phyloP scores from a whole-genome alignment of 495 filamentous ascomycete species.

The Aspergillus conjunctus region DNA sequence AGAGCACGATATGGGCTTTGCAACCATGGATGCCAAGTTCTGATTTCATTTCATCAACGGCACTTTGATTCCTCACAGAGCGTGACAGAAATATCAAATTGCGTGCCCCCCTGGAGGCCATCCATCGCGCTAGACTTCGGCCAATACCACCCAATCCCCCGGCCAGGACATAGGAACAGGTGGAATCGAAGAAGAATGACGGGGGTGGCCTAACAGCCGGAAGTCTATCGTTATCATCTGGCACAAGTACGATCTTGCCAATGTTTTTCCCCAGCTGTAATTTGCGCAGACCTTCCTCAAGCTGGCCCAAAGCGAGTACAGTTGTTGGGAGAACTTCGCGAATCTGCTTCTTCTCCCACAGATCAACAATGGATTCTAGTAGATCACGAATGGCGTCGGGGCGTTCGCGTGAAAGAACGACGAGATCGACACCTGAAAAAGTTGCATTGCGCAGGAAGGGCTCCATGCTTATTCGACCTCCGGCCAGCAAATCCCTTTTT shows the following conservation, averaged over 20 bases:
- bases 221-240: background rate
- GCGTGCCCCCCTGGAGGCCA: constrained; percentile 41
- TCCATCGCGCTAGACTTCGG: constrained; percentile 35
- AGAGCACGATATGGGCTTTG: background rate
- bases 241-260: background rate
- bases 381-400: background rate
- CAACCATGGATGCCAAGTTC: background rate
- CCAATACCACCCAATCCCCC: constrained; percentile 52
- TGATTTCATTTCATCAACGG: background rate
- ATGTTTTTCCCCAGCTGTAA: background rate
- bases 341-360: background rate
- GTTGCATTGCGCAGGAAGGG: constrained; percentile 25
- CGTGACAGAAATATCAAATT: constrained; percentile 40
- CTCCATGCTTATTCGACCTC: constrained; percentile 27
- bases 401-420: background rate
- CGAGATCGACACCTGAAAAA: constrained; percentile 25
- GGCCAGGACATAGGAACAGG: constrained; percentile 44
- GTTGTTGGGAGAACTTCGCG: background rate
- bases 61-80: background rate
- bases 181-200: constrained; percentile 10
- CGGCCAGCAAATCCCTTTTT: constrained; percentile 34
- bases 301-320: background rate
- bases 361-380: background rate
- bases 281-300: background rate
- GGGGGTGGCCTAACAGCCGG: background rate